phyloP scores from a whole-genome alignment of 2,329 filamentous ascomycete genomes.

The Paecilomyces fulvus region DNA sequence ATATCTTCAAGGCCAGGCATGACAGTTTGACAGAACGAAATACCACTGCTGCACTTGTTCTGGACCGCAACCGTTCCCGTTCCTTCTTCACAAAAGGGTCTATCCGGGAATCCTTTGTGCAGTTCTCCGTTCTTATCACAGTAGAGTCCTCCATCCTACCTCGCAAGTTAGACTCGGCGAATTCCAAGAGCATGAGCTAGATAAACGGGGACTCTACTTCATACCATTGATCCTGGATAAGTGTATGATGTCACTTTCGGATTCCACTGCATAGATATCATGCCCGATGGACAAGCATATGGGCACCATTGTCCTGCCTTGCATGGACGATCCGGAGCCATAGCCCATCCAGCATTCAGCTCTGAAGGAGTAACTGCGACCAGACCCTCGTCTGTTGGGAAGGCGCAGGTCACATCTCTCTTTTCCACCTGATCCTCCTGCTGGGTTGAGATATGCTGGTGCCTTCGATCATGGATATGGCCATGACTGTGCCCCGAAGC shows the following conservation, averaged over 20 bases:
- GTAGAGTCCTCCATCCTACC: conserved; percentile 63
- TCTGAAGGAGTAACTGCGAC: conserved; percentile 57
- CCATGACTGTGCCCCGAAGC: conserved; percentile 23
- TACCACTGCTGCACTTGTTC: conserved; percentile 54
- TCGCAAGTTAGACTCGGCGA: conserved; percentile 3
- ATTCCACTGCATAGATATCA: conserved; percentile 74
- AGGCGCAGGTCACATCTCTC: conserved; percentile 51
- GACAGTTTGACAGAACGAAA: conserved; percentile 73
- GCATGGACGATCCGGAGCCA: conserved; percentile 67
- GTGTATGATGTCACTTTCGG: conserved; percentile 56
- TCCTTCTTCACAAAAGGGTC: conserved; percentile 63
- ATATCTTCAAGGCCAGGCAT: conserved; percentile 73
- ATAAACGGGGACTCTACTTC: background rate
- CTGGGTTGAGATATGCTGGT: conserved; percentile 14
- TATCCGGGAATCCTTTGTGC: conserved; percentile 58
- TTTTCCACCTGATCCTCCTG: conserved; percentile 30
- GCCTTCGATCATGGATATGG: conserved; percentile 12
- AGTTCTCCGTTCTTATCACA: conserved; percentile 60
- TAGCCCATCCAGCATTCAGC: conserved; percentile 67
- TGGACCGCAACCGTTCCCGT: conserved; percentile 56
- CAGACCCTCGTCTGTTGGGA: conserved; percentile 59
- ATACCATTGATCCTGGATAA: conserved; percentile 64
- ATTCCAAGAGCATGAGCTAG: background rate
- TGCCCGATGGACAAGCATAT: conserved; percentile 65
- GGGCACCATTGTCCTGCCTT: conserved; percentile 62